Conservation (phyloP, 163 green algal species). For the Chloromonas sp. region DNA sequence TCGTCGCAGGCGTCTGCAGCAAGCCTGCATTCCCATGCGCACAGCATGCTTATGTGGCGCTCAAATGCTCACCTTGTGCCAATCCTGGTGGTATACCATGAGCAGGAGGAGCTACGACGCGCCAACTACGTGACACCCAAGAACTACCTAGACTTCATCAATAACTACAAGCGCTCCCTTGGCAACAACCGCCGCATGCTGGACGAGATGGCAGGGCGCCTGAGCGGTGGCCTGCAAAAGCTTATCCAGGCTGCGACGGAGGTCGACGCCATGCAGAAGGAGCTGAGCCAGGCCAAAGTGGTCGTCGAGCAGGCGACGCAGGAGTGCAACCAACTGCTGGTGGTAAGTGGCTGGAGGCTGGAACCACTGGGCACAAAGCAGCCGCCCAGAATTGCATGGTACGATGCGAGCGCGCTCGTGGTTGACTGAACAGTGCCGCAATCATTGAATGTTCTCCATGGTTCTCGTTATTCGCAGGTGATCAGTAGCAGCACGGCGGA, state of each 20-base stretch:
- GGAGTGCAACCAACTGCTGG: conserved; percentile 76
- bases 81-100: neutral
- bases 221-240: conserved; percentile 75
- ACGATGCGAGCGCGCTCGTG: too few relatives aligned
- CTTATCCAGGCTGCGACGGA: conserved; percentile 76
- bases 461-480: conserved; percentile 15
- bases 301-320: conserved; percentile 56
- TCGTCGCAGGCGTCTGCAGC: too few relatives aligned
- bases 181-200: conserved; percentile 49
- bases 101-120: conserved; percentile 60
- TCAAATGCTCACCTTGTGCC: too few relatives aligned
- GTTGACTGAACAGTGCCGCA: too few relatives aligned
- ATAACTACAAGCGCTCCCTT: conserved; percentile 68
- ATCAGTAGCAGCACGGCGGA: conserved; percentile 70
- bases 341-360: conserved; percentile 23
- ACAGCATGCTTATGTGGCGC: too few relatives aligned
- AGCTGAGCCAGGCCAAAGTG: conserved; percentile 72
- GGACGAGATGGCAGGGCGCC: conserved; percentile 50
- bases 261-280: conserved; percentile 77
- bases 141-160: conserved; percentile 91
- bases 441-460: too few relatives aligned
- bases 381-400: too few relatives aligned
- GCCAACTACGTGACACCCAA: conserved; percentile 90
- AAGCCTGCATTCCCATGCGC: too few relatives aligned
- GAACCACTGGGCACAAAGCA: too few relatives aligned